Percentiles rank a stretch among this genome's conserved stretches.
Evolutionary conservation across 768 basidiomycete species (phyloP).

Genomic region (Psilocybe subaeruginosa): DNA sequence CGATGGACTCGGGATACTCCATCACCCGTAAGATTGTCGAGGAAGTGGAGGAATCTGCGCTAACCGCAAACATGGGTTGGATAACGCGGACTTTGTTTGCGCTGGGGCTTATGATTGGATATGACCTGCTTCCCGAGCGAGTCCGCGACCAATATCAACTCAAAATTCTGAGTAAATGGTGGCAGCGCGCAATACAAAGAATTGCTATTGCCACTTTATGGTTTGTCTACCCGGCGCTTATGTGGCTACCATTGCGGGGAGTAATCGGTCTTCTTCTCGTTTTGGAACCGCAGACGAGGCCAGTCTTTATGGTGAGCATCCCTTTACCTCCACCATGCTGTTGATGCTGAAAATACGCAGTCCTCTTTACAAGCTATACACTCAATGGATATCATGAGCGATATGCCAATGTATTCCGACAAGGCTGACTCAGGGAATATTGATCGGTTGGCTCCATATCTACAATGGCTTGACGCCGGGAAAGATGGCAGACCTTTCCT

Average conservation of each 20-base stretch:
- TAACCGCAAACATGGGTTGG: background rate
- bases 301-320: background rate
- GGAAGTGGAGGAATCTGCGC: background rate
- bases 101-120: background rate
- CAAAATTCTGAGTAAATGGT: background rate
- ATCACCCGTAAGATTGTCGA: background rate
- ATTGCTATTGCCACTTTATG: background rate
- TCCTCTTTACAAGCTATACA: background rate
- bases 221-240: constrained; percentile 2
- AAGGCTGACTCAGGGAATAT: too few relatives aligned
- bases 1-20: background rate
- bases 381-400: background rate
- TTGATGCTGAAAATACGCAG: background rate
- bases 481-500: background rate
- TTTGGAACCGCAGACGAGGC: background rate
- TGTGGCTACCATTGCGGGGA: constrained; percentile 5
- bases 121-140: background rate
- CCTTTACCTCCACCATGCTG: background rate
- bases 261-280: background rate
- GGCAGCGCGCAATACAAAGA: background rate
- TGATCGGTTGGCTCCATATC: background rate
- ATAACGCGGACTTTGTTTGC: background rate
- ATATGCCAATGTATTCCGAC: background rate
- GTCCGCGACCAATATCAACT: constrained; percentile 1
- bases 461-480: constrained; percentile 3